phyloP scores from a whole-genome alignment of 345 rosid species.

The Triadica sebifera region DNA sequence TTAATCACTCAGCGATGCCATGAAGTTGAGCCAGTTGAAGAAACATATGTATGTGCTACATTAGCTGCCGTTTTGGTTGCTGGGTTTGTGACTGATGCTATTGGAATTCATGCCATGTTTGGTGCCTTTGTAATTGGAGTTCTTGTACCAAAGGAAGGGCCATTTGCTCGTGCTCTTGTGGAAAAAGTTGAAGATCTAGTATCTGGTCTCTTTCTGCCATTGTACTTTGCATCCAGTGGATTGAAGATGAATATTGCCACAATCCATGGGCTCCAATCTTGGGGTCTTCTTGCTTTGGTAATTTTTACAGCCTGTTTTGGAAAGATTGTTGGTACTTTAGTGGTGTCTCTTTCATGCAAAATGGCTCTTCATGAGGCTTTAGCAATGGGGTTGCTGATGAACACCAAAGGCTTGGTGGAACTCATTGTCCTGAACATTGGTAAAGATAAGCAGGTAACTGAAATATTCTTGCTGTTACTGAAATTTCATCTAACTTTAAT shows the following conservation, averaged over 20 bases:
- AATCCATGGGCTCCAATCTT: slow-evolving; percentile 22
- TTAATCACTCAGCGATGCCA: slow-evolving; percentile 13
- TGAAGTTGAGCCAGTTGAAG: slow-evolving; percentile 25
- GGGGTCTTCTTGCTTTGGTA: slow-evolving; percentile 26
- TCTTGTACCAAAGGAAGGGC: slow-evolving; percentile 25
- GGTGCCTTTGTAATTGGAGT: slow-evolving; percentile 27
- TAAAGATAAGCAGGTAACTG: slow-evolving; percentile 21
- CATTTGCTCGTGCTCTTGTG: slow-evolving; percentile 20
- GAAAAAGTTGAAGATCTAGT: slow-evolving; percentile 28
- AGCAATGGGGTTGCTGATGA: slow-evolving; percentile 28
- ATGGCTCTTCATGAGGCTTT: slow-evolving; percentile 16
- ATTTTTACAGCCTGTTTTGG: slow-evolving; percentile 32
- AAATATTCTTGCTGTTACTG: neutral
- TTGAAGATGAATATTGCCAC: slow-evolving; percentile 21
- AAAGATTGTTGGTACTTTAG: slow-evolving; percentile 16
- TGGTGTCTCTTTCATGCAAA: slow-evolving; percentile 22
- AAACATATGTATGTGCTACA: slow-evolving; percentile 17
- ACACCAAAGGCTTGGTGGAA: slow-evolving; percentile 26
- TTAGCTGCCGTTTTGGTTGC: slow-evolving; percentile 25
- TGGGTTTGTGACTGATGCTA: slow-evolving; percentile 22
- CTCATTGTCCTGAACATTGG: slow-evolving; percentile 29
- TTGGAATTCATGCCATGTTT: slow-evolving; percentile 28
- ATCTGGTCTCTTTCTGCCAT: slow-evolving; percentile 21
- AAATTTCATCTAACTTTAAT: neutral
- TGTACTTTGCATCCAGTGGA: slow-evolving; percentile 24